Base-by-base conservation (phyloP, 192 early-diverging fungal species). In the Entomortierella beljakovae region DNA sequence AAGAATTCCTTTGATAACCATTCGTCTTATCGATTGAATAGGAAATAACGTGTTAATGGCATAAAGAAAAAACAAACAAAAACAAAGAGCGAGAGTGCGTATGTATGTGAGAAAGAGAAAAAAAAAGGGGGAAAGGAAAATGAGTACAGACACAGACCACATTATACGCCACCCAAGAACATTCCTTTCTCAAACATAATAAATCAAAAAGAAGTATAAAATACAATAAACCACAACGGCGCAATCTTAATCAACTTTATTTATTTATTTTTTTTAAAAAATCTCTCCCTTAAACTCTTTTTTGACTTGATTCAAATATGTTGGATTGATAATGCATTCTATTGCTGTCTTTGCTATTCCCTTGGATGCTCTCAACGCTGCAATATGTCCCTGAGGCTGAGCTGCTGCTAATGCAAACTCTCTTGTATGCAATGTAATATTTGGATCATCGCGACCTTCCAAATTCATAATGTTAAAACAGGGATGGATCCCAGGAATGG, bases 371-470 rank as follows among this genome's bases (percentile, higher is more conserved):
- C 76, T 74, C 35, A 93, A 32, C 1, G 89, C 87, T 35, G 83
- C 79, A 23, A 72, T 55, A 57, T 93, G 91, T 33, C 91, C 94
- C 0, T 48, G 40, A 3, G 71, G 66, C 0, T 84, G 85, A 33
- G 82, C 74, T 0, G 92, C 92, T 3, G 81, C 88, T 18, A 81
- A 48, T 2, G 88, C 80, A 70, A 95, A 95, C 48, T 87, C 87
- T 3, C 67, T 63, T 1, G 94, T 91, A 52, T 95, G 94, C 43
- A 88, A 87, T 0, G 84, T 76, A 31, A 82, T 67, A 10, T 84
- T 82, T 1, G 81, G 87, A 10, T 69, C 61, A 25, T 70, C 67
- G 1, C 43, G 22, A 2, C 75, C 75, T 2, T 53, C 33, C 35
- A 79, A 43, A 26, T 79, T 79, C 57, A 70, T 48, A 32, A 79